Conservation (phyloP, 2,329 filamentous ascomycete species). For the Clarireedia monteithiana region DNA sequence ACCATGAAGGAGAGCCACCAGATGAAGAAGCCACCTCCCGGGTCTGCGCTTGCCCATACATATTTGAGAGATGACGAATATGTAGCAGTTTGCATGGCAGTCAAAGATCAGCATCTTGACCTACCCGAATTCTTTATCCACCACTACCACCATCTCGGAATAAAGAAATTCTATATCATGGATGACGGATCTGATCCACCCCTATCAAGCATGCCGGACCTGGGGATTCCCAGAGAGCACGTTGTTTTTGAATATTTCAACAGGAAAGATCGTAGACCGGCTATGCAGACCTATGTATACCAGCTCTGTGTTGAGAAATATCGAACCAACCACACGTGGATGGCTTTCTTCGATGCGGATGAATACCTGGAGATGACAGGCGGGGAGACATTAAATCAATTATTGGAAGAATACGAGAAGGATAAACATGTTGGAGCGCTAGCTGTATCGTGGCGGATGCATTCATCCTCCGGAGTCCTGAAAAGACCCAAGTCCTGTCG, state of each 20-base stretch:
- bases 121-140: constrained; percentile 24
- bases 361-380: constrained; percentile 28
- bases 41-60: not conserved
- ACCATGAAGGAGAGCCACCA: not conserved
- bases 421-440: constrained; percentile 24
- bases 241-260: constrained; percentile 20
- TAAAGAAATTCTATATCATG: constrained; percentile 26
- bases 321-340: constrained; percentile 28
- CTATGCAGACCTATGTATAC: constrained; percentile 19
- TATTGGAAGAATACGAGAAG: constrained; percentile 24
- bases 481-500: constrained; percentile 22
- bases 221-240: constrained; percentile 15
- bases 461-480: constrained; percentile 26
- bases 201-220: constrained; percentile 14
- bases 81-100: constrained; percentile 23
- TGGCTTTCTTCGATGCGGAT: constrained; percentile 28
- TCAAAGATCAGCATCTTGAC: constrained; percentile 20
- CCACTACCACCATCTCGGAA: constrained; percentile 24
- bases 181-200: constrained; percentile 23
- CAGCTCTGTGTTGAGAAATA: constrained; percentile 18
- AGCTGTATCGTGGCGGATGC: constrained; percentile 29
- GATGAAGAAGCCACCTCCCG: not conserved
- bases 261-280: not conserved
- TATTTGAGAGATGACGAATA: constrained; percentile 14
- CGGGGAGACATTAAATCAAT: constrained; percentile 21